Evolutionary conservation across 2,329 filamentous ascomycete genomes (phyloP), one percentile per base, ranked within the genome.

Genomic region (Tolypocladium nubicola): DNA sequence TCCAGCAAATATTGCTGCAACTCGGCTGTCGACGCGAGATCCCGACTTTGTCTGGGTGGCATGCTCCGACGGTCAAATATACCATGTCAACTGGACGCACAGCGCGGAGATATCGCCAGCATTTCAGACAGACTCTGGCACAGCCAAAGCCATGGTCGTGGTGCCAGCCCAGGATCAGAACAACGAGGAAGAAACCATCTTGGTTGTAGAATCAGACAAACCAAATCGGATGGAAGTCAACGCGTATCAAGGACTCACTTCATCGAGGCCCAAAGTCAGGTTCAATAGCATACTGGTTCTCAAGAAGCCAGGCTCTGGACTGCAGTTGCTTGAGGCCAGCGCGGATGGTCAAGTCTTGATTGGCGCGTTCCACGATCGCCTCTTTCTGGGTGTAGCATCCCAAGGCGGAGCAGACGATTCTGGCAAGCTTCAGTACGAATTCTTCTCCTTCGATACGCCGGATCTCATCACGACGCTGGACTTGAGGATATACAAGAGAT

Each of bases 381-480:
- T 75, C 10, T 74, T 75, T 57, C 62, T 75, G 30, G 71, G 69
- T 2, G 61, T 65, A 19, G 63, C 66, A 21, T 62, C 66, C 26
- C 61, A 63, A 39, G 43, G 62, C 13, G 56, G 62, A 6, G 55
- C 63, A 21, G 61, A 61, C 19, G 62, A 52, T 6, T 56, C 71
- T 10, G 65, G 67, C 8, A 60, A 67, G 14, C 58, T 72, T 23
- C 71, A 73, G 45, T 85, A 81, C 65, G 78, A 83, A 52, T 81
- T 85, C 63, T 79, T 78, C 61, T 77, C 78, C 19, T 79, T 86
- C 58, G 79, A 84, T 57, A 73, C 76, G 19, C 80, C 83, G 3
- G 84, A 89, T 62, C 78, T 82, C 47, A 81, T 92, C 55, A 84
- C 82, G 35, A 85, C 83, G 59, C 72, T 90, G 50, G 87, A 94